Evolutionary conservation across 805 yeast species (phyloP).

Genomic region (Candida peoriensis): DNA sequence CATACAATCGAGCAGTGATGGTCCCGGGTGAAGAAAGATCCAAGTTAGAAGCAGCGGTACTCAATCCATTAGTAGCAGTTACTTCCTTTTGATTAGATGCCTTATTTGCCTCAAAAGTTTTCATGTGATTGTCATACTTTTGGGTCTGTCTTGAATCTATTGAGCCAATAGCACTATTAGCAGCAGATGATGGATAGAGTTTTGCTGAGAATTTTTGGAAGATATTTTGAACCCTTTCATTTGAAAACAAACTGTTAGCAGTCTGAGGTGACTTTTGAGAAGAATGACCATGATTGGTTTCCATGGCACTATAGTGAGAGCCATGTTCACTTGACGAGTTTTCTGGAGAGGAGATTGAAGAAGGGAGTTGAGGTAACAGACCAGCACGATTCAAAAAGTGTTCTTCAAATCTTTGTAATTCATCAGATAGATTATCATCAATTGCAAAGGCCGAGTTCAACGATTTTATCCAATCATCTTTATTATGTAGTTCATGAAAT

Average conservation of each 20-base stretch:
- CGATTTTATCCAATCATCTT: conserved; percentile 14
- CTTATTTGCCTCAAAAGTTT: background rate
- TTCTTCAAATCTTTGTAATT: conserved; percentile 5
- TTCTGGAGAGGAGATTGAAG: no score
- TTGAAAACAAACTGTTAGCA: conserved; percentile 7
- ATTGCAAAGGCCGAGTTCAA: conserved; percentile 16
- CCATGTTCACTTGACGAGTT: no score
- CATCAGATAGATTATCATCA: conserved; percentile 14
- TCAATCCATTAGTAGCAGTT: no score
- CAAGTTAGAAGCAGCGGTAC: no score
- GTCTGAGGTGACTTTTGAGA: conserved; percentile 4
- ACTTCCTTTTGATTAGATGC: background rate
- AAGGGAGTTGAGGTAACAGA: no score
- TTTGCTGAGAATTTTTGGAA: conserved; percentile 7
- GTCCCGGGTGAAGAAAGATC: conserved; percentile 11
- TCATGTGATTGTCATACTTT: background rate
- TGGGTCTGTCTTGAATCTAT: background rate
- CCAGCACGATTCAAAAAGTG: background rate
- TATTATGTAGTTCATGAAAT: conserved; percentile 2
- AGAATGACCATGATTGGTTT: background rate
- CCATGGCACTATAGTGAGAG: background rate
- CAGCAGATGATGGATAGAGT: background rate
- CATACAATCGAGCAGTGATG: conserved; percentile 10
- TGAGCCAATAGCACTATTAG: no score
- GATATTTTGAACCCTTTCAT: conserved; percentile 7